phyloP scores from a whole-genome alignment of 306 rosid genomes.

The Vigna nakashimae region DNA sequence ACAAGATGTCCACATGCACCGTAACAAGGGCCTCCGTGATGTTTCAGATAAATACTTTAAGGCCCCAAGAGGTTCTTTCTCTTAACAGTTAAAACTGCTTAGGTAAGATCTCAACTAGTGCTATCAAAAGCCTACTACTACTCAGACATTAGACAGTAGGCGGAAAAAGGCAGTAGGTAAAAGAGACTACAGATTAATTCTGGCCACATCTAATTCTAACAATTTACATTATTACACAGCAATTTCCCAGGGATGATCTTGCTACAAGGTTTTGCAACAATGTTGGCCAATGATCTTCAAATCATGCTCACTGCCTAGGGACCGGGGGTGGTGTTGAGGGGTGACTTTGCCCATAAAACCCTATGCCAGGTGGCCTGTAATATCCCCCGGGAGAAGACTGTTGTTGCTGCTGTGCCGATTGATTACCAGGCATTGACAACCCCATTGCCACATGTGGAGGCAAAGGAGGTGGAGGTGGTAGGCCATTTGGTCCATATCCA shows the following conservation, averaged over 20 bases:
- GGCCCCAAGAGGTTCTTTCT: neutral
- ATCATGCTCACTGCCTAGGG: constrained; percentile 71
- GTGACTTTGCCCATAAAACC: constrained; percentile 82
- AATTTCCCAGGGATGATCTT: constrained; percentile 44
- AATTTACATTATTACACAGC: constrained; percentile 68
- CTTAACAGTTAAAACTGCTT: constrained; percentile 12
- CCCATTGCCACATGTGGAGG: constrained; percentile 75
- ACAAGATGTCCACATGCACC: constrained; percentile 31
- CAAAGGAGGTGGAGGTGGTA: constrained; percentile 85
- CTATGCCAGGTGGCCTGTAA: constrained; percentile 73
- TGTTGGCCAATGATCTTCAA: constrained; percentile 37
- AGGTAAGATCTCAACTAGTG: constrained; percentile 22
- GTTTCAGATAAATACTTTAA: constrained; percentile 10
- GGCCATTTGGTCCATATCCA: constrained; percentile 63
- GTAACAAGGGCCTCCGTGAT: constrained; percentile 18
- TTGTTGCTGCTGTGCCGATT: constrained; percentile 61
- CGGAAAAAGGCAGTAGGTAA: neutral
- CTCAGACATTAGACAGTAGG: constrained; percentile 23
- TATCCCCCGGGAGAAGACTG: constrained; percentile 71
- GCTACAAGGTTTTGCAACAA: constrained; percentile 38
- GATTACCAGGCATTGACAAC: constrained; percentile 62
- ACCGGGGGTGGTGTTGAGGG: constrained; percentile 72
- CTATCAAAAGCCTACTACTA: constrained; percentile 36
- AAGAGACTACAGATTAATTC: constrained; percentile 32
- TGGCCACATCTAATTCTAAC: constrained; percentile 51